These are phyloP conservation scores for Ensete ventricosum DNA, from an alignment of 176 grass and related monocot species.

Conservation along the genomic window DNA sequence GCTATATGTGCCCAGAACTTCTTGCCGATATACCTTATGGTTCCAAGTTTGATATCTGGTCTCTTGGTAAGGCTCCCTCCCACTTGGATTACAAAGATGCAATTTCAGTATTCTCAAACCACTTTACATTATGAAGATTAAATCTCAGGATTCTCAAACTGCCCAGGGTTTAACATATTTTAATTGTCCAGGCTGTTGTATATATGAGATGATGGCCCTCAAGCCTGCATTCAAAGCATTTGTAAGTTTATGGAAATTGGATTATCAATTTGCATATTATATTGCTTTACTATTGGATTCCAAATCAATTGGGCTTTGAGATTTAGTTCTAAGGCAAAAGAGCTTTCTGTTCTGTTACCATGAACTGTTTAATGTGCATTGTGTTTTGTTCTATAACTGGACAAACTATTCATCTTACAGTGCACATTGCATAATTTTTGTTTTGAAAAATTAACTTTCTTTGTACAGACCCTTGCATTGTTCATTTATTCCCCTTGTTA, in stretches of 20 bases:
- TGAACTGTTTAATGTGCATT: too few relatives aligned
- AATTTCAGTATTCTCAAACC: not conserved
- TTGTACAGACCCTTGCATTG: too few relatives aligned
- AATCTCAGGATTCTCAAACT: not conserved
- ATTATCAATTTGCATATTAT: too few relatives aligned
- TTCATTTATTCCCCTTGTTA: too few relatives aligned
- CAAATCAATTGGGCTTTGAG: too few relatives aligned
- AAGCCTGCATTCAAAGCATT: slow-evolving; percentile 88
- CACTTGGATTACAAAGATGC: not conserved
- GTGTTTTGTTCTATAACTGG: too few relatives aligned
- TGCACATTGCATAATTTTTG: too few relatives aligned
- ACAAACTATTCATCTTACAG: too few relatives aligned
- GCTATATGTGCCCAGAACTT: slow-evolving; percentile 97
- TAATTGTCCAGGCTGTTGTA: slow-evolving; percentile 55
- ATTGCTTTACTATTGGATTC: too few relatives aligned
- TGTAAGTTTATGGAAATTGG: slow-evolving; percentile 38
- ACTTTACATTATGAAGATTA: not conserved
- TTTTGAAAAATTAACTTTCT: too few relatives aligned
- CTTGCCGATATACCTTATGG: slow-evolving; percentile 93
- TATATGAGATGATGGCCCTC: slow-evolving; percentile 91
- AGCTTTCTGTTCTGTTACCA: too few relatives aligned
- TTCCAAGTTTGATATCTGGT: slow-evolving; percentile 93
- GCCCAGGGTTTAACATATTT: not conserved
- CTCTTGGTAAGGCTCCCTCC: not conserved
- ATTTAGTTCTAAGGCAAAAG: too few relatives aligned